Base-by-base conservation (phyloP, 2,329 filamentous ascomycete genomes). In the Sarocladiaceae sp. region DNA sequence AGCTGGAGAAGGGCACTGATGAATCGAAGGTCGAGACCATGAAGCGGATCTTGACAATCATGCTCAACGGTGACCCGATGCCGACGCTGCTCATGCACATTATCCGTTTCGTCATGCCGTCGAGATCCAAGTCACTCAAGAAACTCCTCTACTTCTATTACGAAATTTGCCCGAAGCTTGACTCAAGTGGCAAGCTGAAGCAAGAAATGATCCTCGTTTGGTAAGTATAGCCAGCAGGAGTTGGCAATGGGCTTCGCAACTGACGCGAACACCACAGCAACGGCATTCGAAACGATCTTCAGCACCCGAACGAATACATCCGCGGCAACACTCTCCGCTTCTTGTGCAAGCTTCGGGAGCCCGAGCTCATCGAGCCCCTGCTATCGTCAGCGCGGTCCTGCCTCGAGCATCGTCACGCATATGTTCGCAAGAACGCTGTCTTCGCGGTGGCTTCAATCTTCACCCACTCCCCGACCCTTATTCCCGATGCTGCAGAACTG, bases 201-300 rank as follows among this genome's bases (percentile, higher is more conserved):
- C 94, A 99, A 74, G 94, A 99, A 75, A 97, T 97, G 90, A 99
- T 99, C 69, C 76, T 99, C 65, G 94, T 99, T 63, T 99, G 94
- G 93, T 97, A 62, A 44, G 66, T n/a, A n/a, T n/a, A n/a, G n/a
- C n/a, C n/a, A n/a, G n/a, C n/a, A n/a, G n/a, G n/a, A n/a, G n/a
- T n/a, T n/a, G n/a, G n/a, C n/a, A n/a, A n/a, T 54, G 52, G 35
- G 20, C 8, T 13, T 17, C 7, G 36, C n/a, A n/a, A 3, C 35
- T 37, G 35, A 37, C 6, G 5, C 6, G 35, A 39, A 50, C 15
- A 26, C 35, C 46, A 51, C 63, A 97, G 93, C 73, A 99, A 99
- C 72, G 94, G 94, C 59, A 97, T 99, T 65, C 87, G 93, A 65
- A 96, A 97, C 71, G 94, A 99, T 67, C 79, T 99, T 55, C 93